These are phyloP conservation scores for Melanogaster broomeanus DNA, from an alignment of 768 basidiomycete genomes.

Conservation along the genomic window DNA sequence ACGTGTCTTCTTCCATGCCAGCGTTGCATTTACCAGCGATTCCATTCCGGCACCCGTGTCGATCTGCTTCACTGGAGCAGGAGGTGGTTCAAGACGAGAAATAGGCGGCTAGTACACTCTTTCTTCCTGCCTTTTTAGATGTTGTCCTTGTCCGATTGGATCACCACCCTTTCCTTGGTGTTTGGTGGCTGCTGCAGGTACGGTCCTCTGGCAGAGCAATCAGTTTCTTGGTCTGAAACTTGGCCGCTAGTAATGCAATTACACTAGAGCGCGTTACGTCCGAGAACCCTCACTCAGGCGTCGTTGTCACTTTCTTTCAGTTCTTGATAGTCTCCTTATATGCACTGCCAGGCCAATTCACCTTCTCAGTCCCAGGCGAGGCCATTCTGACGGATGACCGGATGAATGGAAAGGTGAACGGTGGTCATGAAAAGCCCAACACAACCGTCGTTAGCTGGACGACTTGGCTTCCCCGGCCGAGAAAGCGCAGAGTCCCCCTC, in stretches of 20 bases:
- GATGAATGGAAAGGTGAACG: not conserved
- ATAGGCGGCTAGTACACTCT: not conserved
- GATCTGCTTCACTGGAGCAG: not conserved
- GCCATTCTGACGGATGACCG: not conserved
- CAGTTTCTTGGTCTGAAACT: not conserved
- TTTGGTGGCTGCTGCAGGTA: constrained; percentile 92
- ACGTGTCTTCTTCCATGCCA: too few species aligned
- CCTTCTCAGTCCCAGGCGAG: constrained; percentile 19
- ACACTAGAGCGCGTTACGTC: constrained; percentile 75
- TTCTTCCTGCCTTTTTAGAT: constrained; percentile 2
- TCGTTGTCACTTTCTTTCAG: constrained; percentile 86
- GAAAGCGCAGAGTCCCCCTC: constrained; percentile 68
- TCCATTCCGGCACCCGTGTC: not conserved
- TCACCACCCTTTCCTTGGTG: constrained; percentile 66
- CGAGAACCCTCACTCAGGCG: constrained; percentile 67
- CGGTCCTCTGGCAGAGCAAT: constrained; percentile 12
- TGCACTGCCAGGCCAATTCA: constrained; percentile 65
- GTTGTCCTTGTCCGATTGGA: constrained; percentile 45
- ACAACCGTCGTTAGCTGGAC: constrained; percentile 1
- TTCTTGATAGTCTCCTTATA: constrained; percentile 76
- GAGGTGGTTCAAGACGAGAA: not conserved
- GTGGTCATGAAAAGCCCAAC: not conserved
- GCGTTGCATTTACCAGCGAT: too few species aligned
- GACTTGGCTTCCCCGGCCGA: constrained; percentile 46
- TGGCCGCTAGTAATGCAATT: constrained; percentile 64